phyloP scores from a whole-genome alignment of 371 early-diverging fungal species.

The Mucor racemosus region DNA sequence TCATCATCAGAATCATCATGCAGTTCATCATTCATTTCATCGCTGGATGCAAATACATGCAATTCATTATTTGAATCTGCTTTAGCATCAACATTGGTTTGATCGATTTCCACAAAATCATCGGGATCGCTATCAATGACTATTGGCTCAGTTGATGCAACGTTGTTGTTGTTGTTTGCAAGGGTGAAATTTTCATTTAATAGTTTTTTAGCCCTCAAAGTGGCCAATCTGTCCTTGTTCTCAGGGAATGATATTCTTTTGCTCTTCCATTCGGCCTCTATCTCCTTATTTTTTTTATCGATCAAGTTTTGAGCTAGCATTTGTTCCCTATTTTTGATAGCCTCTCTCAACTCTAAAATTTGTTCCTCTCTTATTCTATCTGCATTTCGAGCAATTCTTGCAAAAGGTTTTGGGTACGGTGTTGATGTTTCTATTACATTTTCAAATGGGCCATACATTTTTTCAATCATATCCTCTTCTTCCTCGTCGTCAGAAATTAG shows the following conservation, averaged over 20 bases:
- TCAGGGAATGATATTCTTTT: neutral
- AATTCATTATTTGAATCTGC: no score
- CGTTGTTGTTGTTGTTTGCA: neutral
- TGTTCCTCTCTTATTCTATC: neutral
- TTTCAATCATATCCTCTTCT: conserved; percentile 1
- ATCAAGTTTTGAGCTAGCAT: neutral
- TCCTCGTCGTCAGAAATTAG: neutral
- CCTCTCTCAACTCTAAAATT: conserved; percentile 4
- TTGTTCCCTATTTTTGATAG: conserved; percentile 2
- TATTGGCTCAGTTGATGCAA: neutral
- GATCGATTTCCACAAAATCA: neutral
- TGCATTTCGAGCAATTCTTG: neutral
- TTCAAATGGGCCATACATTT: conserved; percentile 23
- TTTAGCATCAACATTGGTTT: neutral
- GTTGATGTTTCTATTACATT: neutral
- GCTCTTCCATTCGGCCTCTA: neutral
- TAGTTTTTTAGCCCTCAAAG: no score
- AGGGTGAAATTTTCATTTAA: no score
- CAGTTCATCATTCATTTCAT: no score
- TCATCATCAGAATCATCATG: neutral
- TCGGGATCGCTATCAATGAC: conserved; percentile 5
- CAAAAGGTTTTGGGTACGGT: neutral
- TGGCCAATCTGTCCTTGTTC: neutral
- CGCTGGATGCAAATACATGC: no score
- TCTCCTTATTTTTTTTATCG: neutral